Evolutionary conservation across 495 filamentous ascomycete species (phyloP), one percentile per base, ranked within the genome.

Genomic region (Talaromyces thailandensis): DNA sequence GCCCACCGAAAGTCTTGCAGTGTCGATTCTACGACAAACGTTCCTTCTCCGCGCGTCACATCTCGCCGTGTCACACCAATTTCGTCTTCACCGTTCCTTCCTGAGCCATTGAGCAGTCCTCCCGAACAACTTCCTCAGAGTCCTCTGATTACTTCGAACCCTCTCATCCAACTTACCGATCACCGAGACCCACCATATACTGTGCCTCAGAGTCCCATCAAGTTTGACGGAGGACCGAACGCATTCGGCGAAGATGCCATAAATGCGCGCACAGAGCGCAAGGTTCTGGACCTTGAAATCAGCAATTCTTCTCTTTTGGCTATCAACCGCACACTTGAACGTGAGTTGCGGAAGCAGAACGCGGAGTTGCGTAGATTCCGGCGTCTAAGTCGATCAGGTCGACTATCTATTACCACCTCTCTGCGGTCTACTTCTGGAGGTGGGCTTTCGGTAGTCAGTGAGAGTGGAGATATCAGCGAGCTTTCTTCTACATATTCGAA

Each of bases 241-340:
- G 81, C 82, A 25, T 71, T 82, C 58, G 87, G 79, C 58, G 90
- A 92, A 40, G 74, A 86, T 8, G 91, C 92, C 2, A 81, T 88
- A 11, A 93, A 89, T 71, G 94, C 94, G 6, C 85, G 94, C 16
- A 86, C 90, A 6, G 94, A 97, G 73, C 86, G 94, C 61, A 98
- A 97, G 73, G 93, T 99, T 29, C 78, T 98, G 65, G 94, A 99
- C 71, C 78, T 99, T n/a, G 90, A 99, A 69, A 99, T 99, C 63
- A 96, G 90, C 64, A 99, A 99, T 66, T 93, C 91, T 2, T 96
- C 92, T 24, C 83, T 99, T 7, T 82, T 96, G 29, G 95, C 95
- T n/a, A 97, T 99, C 74, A 99, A 99, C 68, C 84, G 92, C 56
- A 92, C 91, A 0, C 76, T 99, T 1, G 94, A 99, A 72, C 82